These are phyloP conservation scores for Pezicula radicicola DNA, from an alignment of 2,329 filamentous ascomycete species.

Conservation along the genomic window DNA sequence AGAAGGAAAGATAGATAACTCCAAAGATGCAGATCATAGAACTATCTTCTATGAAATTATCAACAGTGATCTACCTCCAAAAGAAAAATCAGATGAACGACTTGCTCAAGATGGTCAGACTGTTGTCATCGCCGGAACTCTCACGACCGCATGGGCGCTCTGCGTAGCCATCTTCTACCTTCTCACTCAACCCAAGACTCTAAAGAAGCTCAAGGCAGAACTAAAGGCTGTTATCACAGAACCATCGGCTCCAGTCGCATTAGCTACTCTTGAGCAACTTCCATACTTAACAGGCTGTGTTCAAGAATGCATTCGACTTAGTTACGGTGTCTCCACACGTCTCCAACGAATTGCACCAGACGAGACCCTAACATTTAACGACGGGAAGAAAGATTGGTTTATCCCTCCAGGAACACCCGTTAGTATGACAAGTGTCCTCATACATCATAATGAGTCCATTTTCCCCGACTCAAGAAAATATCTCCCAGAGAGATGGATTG, in stretches of 20 bases:
- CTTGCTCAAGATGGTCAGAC: slow-evolving; percentile 6
- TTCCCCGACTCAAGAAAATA: slow-evolving; percentile 35
- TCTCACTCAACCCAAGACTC: slow-evolving; percentile 4
- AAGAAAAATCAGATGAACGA: slow-evolving; percentile 28
- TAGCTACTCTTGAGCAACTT: slow-evolving; percentile 28
- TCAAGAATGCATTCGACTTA: slow-evolving; percentile 34
- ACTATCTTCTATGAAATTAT: slow-evolving; percentile 25
- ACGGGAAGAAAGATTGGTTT: slow-evolving; percentile 9
- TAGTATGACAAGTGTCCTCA: slow-evolving; percentile 33
- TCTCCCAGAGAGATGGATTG: slow-evolving; percentile 38
- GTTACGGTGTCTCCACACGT: slow-evolving; percentile 21
- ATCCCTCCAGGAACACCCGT: slow-evolving; percentile 31
- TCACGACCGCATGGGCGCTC: slow-evolving; percentile 7
- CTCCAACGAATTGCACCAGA: slow-evolving; percentile 7
- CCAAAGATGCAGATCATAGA: slow-evolving; percentile 12
- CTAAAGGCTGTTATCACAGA: neutral
- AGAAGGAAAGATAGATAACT: neutral
- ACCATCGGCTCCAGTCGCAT: neutral
- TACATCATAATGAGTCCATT: slow-evolving; percentile 36
- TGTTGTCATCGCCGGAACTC: slow-evolving; percentile 7
- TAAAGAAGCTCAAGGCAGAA: slow-evolving; percentile 6
- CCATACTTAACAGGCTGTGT: slow-evolving; percentile 36
- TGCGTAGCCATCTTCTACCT: slow-evolving; percentile 7
- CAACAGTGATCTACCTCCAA: slow-evolving; percentile 25
- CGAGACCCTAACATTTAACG: slow-evolving; percentile 26